Base-by-base conservation (phyloP, 305 asterid genomes). In the Solanum hybrid region DNA sequence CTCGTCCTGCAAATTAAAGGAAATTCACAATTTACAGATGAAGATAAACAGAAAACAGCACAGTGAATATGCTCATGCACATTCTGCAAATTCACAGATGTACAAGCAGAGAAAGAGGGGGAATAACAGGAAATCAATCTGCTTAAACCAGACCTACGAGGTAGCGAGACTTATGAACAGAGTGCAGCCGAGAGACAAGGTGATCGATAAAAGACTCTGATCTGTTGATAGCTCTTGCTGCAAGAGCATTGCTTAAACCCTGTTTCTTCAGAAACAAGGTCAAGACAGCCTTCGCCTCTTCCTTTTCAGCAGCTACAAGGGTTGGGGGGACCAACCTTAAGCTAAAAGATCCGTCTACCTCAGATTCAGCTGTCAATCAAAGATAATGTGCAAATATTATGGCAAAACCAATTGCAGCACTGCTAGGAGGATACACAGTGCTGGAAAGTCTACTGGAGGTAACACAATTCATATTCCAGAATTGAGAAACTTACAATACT, bases 201-300 rank as follows among this genome's bases (percentile, higher is more conserved):
- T 97, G 99, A 92, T 96, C 98, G 13, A 97, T 90, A 88, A 96
- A 97, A 89, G 95, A 93, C 84, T 95, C 99, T 3, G 99, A 94
- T 94, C 94, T 95, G 91, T 97, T 96, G 92, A 95, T 93, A 92
- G 91, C 92, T 92, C 97, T 94, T 87, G 95, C 94, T 20, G 99
- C 98, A 88, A 88, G 89, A 27, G 96, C 93, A 89, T 92, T 95
- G 94, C 95, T 96, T 91, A 95, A 92, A 33, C 99, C 98, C 89
- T 95, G 97, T 91, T 95, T 96, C 93, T 95, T 97, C 93, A 97
- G 89, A 93, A 96, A 97, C 91, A 97, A 93, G 73, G 96, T 95
- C 88, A 96, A 90, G 24, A 96, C 96, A 31, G 99, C 99, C 93
- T 97, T 97, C 91, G 99, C 96, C 94, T 97, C 99, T 92, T 97